Percentiles rank a stretch among this genome's conserved stretches.
These are phyloP conservation scores for Emmonsia crescens DNA, from an alignment of 2,329 filamentous ascomycete genomes.

Conservation along the genomic window DNA sequence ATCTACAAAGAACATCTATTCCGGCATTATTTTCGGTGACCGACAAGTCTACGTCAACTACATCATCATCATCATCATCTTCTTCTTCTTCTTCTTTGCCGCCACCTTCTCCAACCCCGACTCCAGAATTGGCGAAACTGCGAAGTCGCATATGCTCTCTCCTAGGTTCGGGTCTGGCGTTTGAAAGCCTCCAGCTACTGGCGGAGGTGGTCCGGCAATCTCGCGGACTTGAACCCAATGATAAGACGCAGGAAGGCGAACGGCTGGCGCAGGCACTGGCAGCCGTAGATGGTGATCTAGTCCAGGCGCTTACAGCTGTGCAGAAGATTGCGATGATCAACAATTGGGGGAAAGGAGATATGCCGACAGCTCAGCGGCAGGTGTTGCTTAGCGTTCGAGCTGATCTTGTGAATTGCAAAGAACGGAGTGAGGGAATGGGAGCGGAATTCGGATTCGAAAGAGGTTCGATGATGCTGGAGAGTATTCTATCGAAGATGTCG, in stretches of 20 bases:
- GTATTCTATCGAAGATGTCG: conserved; percentile 8
- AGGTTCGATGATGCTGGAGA: conserved; percentile 11
- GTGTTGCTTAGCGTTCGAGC: conserved; percentile 7
- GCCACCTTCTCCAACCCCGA: neutral
- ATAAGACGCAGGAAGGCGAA: conserved; percentile 1
- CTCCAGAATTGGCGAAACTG: conserved; percentile 5
- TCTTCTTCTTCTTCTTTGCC: neutral
- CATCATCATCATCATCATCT: neutral
- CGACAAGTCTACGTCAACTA: neutral
- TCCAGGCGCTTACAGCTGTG: conserved; percentile 26
- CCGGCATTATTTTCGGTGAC: conserved; percentile 1
- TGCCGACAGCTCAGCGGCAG: conserved; percentile 6
- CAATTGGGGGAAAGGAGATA: conserved; percentile 5
- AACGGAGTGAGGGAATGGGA: conserved; percentile 3
- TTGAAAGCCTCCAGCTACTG: conserved; percentile 8
- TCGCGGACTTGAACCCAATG: neutral
- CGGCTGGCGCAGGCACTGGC: conserved; percentile 13
- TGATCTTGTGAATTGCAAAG: conserved; percentile 6
- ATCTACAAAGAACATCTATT: conserved; percentile 1
- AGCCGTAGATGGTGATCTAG: conserved; percentile 27
- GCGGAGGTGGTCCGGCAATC: conserved; percentile 7
- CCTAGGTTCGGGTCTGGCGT: conserved; percentile 8
- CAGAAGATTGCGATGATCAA: conserved; percentile 19
- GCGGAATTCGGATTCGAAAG: conserved; percentile 16
- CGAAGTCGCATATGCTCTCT: conserved; percentile 5